Conservation (phyloP, 2,329 filamentous ascomycete genomes). For the Stagonosporopsis cucurbitacearum region DNA sequence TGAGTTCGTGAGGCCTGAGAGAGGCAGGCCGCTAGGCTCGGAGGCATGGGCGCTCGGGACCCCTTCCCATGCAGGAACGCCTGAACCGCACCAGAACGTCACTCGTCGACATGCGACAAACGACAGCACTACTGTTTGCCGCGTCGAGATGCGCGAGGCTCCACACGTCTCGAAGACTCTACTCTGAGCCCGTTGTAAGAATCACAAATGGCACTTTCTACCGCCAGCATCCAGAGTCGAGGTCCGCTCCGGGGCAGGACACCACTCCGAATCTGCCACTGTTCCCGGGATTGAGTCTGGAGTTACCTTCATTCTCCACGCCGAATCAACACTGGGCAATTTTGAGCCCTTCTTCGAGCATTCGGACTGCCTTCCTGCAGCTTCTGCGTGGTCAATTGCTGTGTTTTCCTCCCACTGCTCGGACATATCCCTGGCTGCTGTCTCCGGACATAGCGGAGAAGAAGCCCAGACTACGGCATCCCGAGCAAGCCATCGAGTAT, state of each 20-base stretch:
- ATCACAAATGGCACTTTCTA: conserved; percentile 78
- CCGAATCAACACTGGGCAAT: conserved; percentile 77
- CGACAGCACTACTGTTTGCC: conserved; percentile 34
- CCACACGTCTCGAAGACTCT: conserved; percentile 24
- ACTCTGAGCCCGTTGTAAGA: conserved; percentile 37
- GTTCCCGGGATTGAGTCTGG: conserved; percentile 74
- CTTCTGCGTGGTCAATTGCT: conserved; percentile 77
- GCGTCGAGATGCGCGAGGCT: conserved; percentile 35
- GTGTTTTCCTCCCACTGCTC: conserved; percentile 74
- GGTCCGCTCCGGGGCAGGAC: conserved; percentile 49
- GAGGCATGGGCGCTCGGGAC: not conserved
- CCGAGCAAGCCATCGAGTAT: conserved; percentile 77
- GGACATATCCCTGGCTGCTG: conserved; percentile 80
- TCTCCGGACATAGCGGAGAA: conserved; percentile 63
- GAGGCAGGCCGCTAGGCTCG: conserved; percentile 1
- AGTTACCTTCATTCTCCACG: conserved; percentile 64
- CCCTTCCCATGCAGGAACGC: conserved; percentile 7
- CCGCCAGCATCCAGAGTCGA: conserved; percentile 67
- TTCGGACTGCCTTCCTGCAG: conserved; percentile 83
- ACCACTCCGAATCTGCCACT: conserved; percentile 70
- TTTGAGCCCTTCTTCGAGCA: conserved; percentile 77
- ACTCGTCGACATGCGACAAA: conserved; percentile 42
- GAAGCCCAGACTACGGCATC: conserved; percentile 62
- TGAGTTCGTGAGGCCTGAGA: conserved; percentile 12
- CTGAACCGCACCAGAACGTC: conserved; percentile 10